Evolutionary conservation across 2,329 filamentous ascomycete species (phyloP).

Genomic region (Exophiala alcalophila): DNA sequence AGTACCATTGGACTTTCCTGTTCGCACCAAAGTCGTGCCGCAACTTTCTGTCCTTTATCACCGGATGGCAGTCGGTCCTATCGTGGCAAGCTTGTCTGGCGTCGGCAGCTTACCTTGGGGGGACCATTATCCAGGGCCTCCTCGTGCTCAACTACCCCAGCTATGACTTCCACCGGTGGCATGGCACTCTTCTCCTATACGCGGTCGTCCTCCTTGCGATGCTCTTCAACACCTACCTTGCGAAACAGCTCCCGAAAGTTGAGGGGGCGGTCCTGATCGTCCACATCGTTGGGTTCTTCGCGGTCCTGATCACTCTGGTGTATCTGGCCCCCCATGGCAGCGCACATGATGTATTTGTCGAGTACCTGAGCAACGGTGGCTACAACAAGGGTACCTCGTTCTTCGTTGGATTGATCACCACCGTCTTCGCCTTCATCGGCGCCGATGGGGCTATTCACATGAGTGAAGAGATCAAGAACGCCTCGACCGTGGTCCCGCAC

Average conservation of each 20-base stretch:
- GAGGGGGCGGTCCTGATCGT: constrained; percentile 23
- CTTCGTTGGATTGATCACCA: constrained; percentile 37
- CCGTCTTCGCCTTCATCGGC: constrained; percentile 40
- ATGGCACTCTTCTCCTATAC: constrained; percentile 51
- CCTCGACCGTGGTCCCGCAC: constrained; percentile 37
- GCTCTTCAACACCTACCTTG: constrained; percentile 52
- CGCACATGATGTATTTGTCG: constrained; percentile 39
- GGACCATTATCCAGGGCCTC: constrained; percentile 47
- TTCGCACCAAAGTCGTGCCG: constrained; percentile 29
- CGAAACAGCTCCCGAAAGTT: constrained; percentile 21
- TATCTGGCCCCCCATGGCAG: constrained; percentile 40
- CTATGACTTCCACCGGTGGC: constrained; percentile 46
- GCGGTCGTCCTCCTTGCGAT: constrained; percentile 48
- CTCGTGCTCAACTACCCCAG: constrained; percentile 40
- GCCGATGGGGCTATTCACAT: constrained; percentile 41
- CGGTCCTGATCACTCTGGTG: constrained; percentile 42
- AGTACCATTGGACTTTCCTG: constrained; percentile 39
- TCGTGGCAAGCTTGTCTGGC: constrained; percentile 48
- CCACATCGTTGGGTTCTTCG: constrained; percentile 32
- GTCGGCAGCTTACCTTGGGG: constrained; percentile 43
- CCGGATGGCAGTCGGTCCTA: constrained; percentile 45
- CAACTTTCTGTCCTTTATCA: constrained; percentile 30
- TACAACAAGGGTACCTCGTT: constrained; percentile 31
- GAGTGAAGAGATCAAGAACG: constrained; percentile 42
- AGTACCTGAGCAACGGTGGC: constrained; percentile 41